These are phyloP conservation scores for Anethum foeniculum DNA, from an alignment of 140 eudicot species.

Conservation along the genomic window DNA sequence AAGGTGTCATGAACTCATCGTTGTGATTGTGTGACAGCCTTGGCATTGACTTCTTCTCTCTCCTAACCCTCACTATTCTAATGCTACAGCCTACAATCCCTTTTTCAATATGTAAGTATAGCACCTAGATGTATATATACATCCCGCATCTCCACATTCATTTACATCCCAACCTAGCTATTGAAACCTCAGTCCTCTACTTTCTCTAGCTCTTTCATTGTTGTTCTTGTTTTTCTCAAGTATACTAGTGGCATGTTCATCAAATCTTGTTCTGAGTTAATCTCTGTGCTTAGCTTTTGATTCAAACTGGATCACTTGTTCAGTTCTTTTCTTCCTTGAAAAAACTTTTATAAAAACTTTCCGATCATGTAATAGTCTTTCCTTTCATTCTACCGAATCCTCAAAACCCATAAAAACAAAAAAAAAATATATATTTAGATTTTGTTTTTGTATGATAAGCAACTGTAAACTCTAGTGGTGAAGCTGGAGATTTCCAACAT, in stretches of 20 bases:
- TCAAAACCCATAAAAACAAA: not conserved
- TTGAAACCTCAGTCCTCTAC: not conserved
- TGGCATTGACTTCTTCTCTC: conserved; percentile 11
- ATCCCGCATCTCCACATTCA: not conserved
- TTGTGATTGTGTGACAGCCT: not conserved
- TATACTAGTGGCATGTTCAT: not conserved
- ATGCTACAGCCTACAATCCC: too few species aligned
- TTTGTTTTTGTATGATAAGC: not conserved
- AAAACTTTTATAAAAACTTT: conserved; percentile 19
- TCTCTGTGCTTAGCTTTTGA: not conserved
- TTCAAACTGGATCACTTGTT: conserved; percentile 28
- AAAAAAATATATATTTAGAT: not conserved
- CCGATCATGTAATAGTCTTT: conserved; percentile 23
- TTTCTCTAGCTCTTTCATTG: not conserved
- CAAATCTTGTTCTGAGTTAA: not conserved
- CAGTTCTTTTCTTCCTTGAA: conserved; percentile 17
- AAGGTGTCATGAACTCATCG: not conserved
- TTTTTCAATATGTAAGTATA: too few species aligned
- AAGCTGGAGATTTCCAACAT: conserved; percentile 34
- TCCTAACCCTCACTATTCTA: not conserved
- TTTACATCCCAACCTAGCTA: not conserved
- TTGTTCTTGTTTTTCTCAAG: not conserved
- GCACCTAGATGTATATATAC: not conserved
- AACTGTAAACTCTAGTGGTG: conserved; percentile 3
- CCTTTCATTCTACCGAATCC: not conserved